Evolutionary conservation across 495 filamentous ascomycete species (phyloP), one percentile per base, ranked within the genome.

Genomic region (Neurospora terricola): DNA sequence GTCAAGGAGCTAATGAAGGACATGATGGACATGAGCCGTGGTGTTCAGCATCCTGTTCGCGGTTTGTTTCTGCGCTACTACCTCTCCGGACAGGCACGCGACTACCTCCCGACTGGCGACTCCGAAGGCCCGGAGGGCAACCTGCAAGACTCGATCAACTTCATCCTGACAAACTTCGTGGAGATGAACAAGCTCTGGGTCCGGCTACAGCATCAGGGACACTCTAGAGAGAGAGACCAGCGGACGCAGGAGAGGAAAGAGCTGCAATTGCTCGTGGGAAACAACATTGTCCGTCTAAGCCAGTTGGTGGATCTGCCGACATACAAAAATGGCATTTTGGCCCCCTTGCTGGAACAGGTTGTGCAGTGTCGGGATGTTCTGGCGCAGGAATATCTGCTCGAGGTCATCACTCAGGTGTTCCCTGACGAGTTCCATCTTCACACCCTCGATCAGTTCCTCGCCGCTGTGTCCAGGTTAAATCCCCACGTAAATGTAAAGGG

Each of bases 101-200:
- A 98, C 82, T 90, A 88, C 78, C 86, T 98, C 34, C 95, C 95
- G 9, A 86, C 87, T 8, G 93, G 93, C 59, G 91, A 86, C 72
- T 88, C 93, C 2, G 95, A 98, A 76, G 95, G 95, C n/a, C 93
- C 94, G 7, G 94, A 98, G 77, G 96, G 96, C 7, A 99, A 98
- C 78, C 85, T 98, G 38, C 94, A 97, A 78, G 96, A 99, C 82
- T 97, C 94, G 18, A 96, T 99, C 78, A 98, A 92, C 81, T 99
- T 99, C 77, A 90, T 97, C 36, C 83, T 99, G 78, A 99, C 96
- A 70, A 99, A 99, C 77, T 99, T 99, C 78, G 97, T 99, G 77
- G 96, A 99, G 82, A 99, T 99, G 96, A 99, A 99, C 80, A 99
- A 99, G 86, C 88, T 99, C 40, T 99, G 96, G 96, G 96, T 99